Conservation (phyloP, 2,329 filamentous ascomycete species). For the Cladophialophora immunda region DNA sequence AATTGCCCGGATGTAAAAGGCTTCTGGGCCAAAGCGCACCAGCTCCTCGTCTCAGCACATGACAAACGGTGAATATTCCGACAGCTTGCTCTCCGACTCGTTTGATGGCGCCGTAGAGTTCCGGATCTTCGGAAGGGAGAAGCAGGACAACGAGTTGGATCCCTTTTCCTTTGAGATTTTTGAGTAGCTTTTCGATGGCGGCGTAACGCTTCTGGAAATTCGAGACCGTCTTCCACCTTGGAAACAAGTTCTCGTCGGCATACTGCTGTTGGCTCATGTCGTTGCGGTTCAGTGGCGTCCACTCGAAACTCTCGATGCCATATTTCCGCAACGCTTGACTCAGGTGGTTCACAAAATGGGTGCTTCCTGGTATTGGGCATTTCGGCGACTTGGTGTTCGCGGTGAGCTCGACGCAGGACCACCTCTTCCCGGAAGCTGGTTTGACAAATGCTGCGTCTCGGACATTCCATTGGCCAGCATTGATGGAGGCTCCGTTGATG, state of each 20-base stretch:
- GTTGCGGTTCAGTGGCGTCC: background rate
- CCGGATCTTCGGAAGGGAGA: conserved; percentile 60
- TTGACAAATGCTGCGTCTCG: background rate
- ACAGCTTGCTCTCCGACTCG: conserved; percentile 68
- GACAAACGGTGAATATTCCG: conserved; percentile 72
- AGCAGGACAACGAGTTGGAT: conserved; percentile 66
- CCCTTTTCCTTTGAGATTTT: conserved; percentile 4
- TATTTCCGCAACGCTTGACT: background rate
- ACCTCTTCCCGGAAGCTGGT: conserved; percentile 10
- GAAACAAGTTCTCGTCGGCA: background rate
- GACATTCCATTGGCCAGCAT: background rate
- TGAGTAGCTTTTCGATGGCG: conserved; percentile 3
- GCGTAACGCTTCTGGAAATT: background rate
- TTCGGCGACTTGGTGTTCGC: background rate
- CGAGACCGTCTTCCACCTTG: background rate
- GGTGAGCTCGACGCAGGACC: conserved; percentile 17
- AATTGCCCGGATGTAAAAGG: background rate
- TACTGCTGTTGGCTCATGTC: background rate
- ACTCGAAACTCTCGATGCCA: background rate
- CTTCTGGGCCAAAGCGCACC: conserved; percentile 44
- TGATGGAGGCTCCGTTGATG: background rate
- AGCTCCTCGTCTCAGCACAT: conserved; percentile 47
- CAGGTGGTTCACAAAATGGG: background rate
- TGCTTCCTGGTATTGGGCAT: background rate
- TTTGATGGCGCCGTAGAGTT: conserved; percentile 73